Evolutionary conservation across 805 yeast species (phyloP).

Genomic region (Wickerhamiella bombiphila): DNA sequence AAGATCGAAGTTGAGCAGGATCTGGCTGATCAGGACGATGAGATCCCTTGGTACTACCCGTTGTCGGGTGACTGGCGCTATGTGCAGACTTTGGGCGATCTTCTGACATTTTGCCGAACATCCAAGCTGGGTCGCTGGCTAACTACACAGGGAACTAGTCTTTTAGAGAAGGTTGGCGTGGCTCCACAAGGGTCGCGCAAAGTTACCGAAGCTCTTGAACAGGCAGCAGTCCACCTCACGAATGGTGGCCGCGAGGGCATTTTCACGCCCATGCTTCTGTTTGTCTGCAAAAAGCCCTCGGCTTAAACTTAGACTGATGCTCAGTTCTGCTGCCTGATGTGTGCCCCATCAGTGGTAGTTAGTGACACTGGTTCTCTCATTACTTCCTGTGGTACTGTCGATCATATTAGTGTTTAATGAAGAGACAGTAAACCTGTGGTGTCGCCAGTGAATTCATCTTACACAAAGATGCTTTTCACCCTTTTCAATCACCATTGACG

Average conservation of each 20-base stretch:
- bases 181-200: constrained; percentile 88
- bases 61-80: constrained; percentile 86
- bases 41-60: constrained; percentile 96
- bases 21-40: constrained; percentile 69
- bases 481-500: too few species aligned
- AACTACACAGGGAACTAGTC: constrained; percentile 65
- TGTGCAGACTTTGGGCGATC: constrained; percentile 63
- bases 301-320: too few species aligned
- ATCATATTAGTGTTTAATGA: too few species aligned
- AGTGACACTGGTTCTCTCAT: too few species aligned
- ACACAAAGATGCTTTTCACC: too few species aligned
- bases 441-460: too few species aligned
- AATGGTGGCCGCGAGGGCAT: constrained; percentile 81
- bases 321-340: too few species aligned
- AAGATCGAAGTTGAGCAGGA: constrained; percentile 62
- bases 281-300: constrained; percentile 76
- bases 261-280: constrained; percentile 97
- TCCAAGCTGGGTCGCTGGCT: constrained; percentile 71
- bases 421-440: too few species aligned
- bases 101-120: constrained; percentile 77
- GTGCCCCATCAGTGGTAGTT: too few species aligned
- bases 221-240: constrained; percentile 90
- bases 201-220: constrained; percentile 87
- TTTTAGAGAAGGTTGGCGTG: constrained; percentile 70
- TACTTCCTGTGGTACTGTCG: too few species aligned